Conservation (phyloP, 2,329 filamentous ascomycete species). For the Bipolaris oryzae region DNA sequence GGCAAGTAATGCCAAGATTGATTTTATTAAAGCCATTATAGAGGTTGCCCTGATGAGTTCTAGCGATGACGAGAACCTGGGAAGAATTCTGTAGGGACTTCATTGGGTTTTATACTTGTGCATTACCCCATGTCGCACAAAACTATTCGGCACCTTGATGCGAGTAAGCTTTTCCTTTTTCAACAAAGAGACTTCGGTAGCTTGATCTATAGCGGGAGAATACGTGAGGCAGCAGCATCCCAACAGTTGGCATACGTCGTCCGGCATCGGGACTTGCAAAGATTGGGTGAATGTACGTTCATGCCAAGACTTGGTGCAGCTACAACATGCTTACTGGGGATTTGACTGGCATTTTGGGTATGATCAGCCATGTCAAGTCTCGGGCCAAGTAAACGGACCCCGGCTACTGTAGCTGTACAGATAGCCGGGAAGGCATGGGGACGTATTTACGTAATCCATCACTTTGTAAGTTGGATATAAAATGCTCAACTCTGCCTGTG, state of each 20-base stretch:
- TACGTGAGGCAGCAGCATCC: not conserved
- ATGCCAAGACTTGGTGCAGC: constrained; percentile 1
- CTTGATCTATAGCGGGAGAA: not conserved
- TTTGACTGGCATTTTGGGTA: constrained; percentile 3
- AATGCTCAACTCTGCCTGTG: not conserved
- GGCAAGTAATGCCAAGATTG: constrained; percentile 1
- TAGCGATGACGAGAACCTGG: not conserved
- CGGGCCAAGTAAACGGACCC: not conserved
- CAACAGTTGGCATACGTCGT: constrained; percentile 13
- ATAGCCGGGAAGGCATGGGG: not conserved
- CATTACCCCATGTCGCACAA: too few species aligned
- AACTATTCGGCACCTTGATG: not conserved
- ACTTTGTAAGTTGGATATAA: too few species aligned
- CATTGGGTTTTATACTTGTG: constrained; percentile 2
- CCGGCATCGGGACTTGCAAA: not conserved
- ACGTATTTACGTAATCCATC: not conserved
- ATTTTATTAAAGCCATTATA: constrained; percentile 4
- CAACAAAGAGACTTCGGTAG: not conserved
- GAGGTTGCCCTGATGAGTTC: not conserved
- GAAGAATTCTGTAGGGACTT: not conserved
- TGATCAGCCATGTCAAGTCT: not conserved
- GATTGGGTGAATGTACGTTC: too few species aligned
- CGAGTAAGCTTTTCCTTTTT: not conserved
- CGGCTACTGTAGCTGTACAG: not conserved
- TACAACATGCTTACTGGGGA: not conserved